Base-by-base conservation (phyloP, 1,139 yeast genomes). In the Debaryomyces nepalensis region DNA sequence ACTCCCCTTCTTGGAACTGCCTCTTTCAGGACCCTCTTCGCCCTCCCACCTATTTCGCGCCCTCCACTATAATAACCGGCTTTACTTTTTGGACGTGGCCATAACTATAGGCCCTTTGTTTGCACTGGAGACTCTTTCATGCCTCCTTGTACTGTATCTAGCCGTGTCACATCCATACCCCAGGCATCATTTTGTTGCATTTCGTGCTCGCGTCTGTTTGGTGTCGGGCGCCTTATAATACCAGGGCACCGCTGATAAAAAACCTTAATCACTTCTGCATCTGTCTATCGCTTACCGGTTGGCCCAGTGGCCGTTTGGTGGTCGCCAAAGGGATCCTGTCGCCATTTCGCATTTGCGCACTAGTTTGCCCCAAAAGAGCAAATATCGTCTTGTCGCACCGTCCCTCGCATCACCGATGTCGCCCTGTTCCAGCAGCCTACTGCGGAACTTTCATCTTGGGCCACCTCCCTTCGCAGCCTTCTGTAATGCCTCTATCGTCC, bases 311-410 rank as follows among this genome's bases (percentile, higher is more conserved):
- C 32, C 32, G 10, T 8, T 10, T 15, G 4, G 16, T 5, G 5
- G 32, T 16, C 20, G 16, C 32, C 32, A 15, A 29, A 18, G 18
- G 21, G 9, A 8, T 16, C 21, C 8, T 11, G 24, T 15, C 32
- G 32, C 32, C 32, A 29, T 9, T 29, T 29, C 21, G 15, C 5
- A n/a, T 8, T 21, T 4, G n/a, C 24, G 32, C 32, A 29, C 22
- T 21, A 21, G 10, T 29, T 29, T 29, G 20, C n/a, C 32, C 32
- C 4, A 18, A 29, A 29, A 16, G 11, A 29, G 32, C 20, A 29
- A 22, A 29, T 16, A 29, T 29, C 32, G 19, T 27, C 20, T 22
- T 19, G 32, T 29, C 32, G 20, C 21, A 14, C 6, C 19, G 15
- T 22, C 9, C 20, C 21, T 16, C 11, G n/a, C 31, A 26, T n/a